Conservation (phyloP, 441 rosid species). For the Metrosideros polymorpha region DNA sequence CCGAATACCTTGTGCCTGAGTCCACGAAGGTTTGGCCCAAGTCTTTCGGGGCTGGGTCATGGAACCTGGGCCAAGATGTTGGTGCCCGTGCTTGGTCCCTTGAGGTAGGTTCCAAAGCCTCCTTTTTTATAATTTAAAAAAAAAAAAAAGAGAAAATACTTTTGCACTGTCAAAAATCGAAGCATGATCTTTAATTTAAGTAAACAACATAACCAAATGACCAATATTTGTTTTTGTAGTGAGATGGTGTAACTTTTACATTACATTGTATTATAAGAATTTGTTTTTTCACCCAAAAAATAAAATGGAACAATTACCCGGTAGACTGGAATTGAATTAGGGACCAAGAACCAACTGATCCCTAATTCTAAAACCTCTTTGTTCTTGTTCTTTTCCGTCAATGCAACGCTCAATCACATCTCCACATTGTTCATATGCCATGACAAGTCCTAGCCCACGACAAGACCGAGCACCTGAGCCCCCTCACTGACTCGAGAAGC, state of each 20-base stretch:
- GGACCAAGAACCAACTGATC: too few species aligned
- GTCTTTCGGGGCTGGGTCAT: neutral
- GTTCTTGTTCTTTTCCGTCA: neutral
- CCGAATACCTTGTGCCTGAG: rapidly evolving
- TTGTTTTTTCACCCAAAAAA: neutral
- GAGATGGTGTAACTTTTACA: neutral
- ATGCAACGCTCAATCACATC: neutral
- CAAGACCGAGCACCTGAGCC: neutral
- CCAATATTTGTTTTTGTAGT: neutral
- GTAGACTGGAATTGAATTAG: too few species aligned
- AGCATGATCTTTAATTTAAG: neutral
- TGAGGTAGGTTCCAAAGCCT: neutral
- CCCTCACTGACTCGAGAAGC: neutral
- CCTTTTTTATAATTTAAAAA: neutral
- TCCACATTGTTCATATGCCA: neutral
- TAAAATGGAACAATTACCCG: neutral
- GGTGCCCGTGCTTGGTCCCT: neutral
- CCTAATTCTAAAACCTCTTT: neutral
- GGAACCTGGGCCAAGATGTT: neutral
- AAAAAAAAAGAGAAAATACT: neutral
- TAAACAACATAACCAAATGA: neutral
- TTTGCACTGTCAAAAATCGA: neutral
- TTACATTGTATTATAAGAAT: too few species aligned
- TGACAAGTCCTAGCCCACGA: neutral
- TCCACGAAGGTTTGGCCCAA: neutral